Base-by-base conservation (phyloP, 345 rosid species). In the Rhodamnia rubescens region DNA sequence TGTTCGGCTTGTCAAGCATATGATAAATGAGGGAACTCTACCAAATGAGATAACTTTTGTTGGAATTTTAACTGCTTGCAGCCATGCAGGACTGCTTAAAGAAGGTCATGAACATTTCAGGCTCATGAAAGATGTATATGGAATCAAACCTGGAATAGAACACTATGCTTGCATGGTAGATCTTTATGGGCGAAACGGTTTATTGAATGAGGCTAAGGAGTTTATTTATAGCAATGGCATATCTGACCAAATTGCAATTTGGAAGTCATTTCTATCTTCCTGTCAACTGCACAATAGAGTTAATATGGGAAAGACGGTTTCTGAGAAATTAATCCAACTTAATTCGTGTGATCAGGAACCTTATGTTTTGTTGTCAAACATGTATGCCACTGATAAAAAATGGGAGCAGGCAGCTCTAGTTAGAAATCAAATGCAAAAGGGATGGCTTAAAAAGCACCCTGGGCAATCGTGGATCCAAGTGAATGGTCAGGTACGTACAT, bases 161-260 rank as follows among this genome's bases (percentile, higher is more conserved):
- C 95, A 93, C 85, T 92, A 89, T 84, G 87, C 90, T 40, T 91
- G 92, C 80, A 93, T 93, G 95, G 94, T 91, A 61, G 94, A 92
- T 86, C 89, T 93, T 40, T 92, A 87, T 87, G 92, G 95, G 52
- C 92, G 95, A 81, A 90, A 87, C 27, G 95, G 94, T 55, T 83
- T 16, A 58, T 87, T 93, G 85, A 64, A 86, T 32, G 90, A 91
- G 90, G 82, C 88, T 42, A 92, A 88, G 89, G 85, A 87, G 83
- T 92, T 93, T 59, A 92, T 93, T 83, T 36, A 86, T 59, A 86
- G 89, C 86, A 88, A 93, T 53, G 87, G 86, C 27, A 75, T 92
- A 84, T 88, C 89, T 44, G 88, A 92, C 54, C 56, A 87, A 51
- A 75, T 64, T 49, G 87, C 89, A 57, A 89, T 92, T 12, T 91